Evolutionary conservation across 1,139 yeast species (phyloP), one percentile per base, ranked within the genome.

Genomic region (Pichia sp.): DNA sequence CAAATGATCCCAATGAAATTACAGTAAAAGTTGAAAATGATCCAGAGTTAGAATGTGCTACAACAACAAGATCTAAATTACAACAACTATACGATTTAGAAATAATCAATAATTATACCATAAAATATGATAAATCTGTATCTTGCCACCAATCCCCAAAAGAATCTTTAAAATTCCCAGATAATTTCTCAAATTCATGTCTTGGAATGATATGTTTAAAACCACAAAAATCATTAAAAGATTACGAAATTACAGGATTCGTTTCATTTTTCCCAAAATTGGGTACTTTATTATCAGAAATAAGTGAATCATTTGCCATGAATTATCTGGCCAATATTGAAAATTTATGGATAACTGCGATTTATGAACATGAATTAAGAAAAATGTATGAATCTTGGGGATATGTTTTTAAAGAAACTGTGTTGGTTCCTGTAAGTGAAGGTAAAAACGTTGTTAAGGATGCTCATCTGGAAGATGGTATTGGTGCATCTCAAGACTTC

Each of bases 351-450:
- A 77, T 77, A 0, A 71, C 72, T 31, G 80, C 75, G 16, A 75
- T 83, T 28, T 68, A 65, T 19, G 81, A 80, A 53, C 88, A 83
- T 62, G 62, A 72, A 0, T 64, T 83, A 46, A 75, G 70, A 1
- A 68, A 64, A 1, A 81, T 74, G 61, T 83, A 82, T 59, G 61
- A 61, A 0, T 60, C 66, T 38, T 72, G 77, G 56, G 74, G 76
- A 0, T 82, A 76, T 55, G 52, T 31, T 1, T 68, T 63, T 45
- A 56, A 68, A 1, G 61, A 67, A 10, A 57, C 55, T 16, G 53
- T 54, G 0, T 41, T 53, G 28, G 67, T 67, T 60, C 42, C 72
- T 60, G 54, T 60, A 49, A 58, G 58, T 61, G 54, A 56, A 64
- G 60, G 44, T 28, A 31, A 60, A 44, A 57, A 63, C 45, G 55